Evolutionary conservation across 1,284 basidiomycete genomes (phyloP).

Genomic region (Ceratobasidium sp.): DNA sequence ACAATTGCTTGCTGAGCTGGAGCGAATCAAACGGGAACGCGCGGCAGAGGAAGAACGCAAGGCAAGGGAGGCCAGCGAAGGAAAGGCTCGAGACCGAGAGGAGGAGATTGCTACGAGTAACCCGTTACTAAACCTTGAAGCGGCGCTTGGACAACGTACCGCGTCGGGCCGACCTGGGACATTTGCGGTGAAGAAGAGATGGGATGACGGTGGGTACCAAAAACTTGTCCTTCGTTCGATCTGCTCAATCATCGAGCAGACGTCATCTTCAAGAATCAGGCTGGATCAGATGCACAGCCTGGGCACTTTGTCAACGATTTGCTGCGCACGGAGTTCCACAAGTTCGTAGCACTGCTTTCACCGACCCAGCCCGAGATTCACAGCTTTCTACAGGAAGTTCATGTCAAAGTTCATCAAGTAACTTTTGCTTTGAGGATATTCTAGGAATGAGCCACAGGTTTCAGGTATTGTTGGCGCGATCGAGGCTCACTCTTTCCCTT

Average conservation of each 20-base stretch:
- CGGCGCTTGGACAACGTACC: conserved; percentile 76
- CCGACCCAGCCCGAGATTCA: background rate
- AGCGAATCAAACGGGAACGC: conserved; percentile 93
- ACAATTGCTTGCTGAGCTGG: conserved; percentile 88
- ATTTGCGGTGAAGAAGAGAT: conserved; percentile 90
- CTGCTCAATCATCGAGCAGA: conserved; percentile 56
- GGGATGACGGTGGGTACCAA: conserved; percentile 81
- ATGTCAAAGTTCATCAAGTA: conserved; percentile 79
- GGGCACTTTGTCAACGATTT: conserved; percentile 93
- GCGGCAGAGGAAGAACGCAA: conserved; percentile 87
- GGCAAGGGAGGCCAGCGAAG: conserved; percentile 51
- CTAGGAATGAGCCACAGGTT: too few species aligned
- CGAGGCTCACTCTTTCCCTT: background rate
- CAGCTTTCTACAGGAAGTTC: conserved; percentile 62
- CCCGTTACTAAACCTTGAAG: conserved; percentile 86
- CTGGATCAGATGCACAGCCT: conserved; percentile 67
- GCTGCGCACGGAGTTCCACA: conserved; percentile 90
- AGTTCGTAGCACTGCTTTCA: conserved; percentile 57
- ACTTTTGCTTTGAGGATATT: background rate
- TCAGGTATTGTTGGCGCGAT: too few species aligned
- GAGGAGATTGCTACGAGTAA: conserved; percentile 84
- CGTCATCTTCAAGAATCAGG: conserved; percentile 97
- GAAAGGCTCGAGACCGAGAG: conserved; percentile 71
- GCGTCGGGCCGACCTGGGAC: conserved; percentile 71
- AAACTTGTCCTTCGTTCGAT: conserved; percentile 7